Percentiles rank a stretch among this genome's conserved stretches.
Conservation (phyloP, 208 protist genomes). For the Trypanosoma rangeli region DNA sequence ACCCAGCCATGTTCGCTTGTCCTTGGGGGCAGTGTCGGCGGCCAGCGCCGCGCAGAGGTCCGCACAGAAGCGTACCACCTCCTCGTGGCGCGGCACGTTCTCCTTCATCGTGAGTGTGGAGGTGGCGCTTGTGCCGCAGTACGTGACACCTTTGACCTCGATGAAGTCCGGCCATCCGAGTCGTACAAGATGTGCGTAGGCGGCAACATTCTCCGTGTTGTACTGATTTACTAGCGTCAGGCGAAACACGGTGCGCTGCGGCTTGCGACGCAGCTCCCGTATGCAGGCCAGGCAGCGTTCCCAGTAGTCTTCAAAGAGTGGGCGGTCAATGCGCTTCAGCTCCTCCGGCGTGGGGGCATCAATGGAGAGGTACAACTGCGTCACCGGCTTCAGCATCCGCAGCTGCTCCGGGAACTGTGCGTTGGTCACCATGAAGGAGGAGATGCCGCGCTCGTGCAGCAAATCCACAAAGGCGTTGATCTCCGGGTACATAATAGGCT, state of each 20-base stretch:
- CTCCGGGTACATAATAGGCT: conserved; percentile 96
- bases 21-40: conserved; percentile 7
- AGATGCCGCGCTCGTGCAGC: conserved; percentile 88
- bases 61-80: conserved; percentile 91
- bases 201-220: conserved; percentile 78
- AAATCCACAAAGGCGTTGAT: conserved; percentile 91
- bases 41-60: conserved; percentile 59
- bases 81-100: conserved; percentile 94
- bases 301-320: conserved; percentile 96
- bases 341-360: conserved; percentile 91
- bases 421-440: conserved; percentile 96
- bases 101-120: conserved; percentile 90
- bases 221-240: conserved; percentile 96
- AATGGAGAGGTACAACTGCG: conserved; percentile 95
- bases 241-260: conserved; percentile 95
- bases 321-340: conserved; percentile 91
- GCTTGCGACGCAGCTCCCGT: conserved; percentile 75
- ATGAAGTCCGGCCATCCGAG: conserved; percentile 94
- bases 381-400: conserved; percentile 76
- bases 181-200: conserved; percentile 87
- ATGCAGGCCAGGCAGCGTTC: conserved; percentile 92
- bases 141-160: conserved; percentile 96
- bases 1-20: conserved; percentile 18
- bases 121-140: conserved; percentile 83
- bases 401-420: conserved; percentile 91